Evolutionary conservation across 2,329 filamentous ascomycete species (phyloP).

Genomic region (Fusarium setosum): DNA sequence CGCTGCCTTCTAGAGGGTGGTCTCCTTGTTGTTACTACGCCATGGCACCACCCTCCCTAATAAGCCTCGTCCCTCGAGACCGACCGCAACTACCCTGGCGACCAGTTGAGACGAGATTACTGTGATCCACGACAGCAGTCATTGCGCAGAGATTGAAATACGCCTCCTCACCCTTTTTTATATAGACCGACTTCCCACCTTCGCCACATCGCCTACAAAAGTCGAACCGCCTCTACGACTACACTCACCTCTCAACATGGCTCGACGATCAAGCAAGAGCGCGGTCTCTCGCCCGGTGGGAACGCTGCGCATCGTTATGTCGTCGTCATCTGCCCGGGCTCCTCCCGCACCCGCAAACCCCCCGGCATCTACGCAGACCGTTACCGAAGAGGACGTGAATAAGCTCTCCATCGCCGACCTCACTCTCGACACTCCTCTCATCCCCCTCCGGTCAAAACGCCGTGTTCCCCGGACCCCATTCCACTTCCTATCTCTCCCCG

Average conservation of each 20-base stretch:
- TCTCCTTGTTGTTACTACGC: conserved; percentile 54
- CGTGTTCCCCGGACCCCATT: conserved; percentile 61
- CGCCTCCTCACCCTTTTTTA: conserved; percentile 1
- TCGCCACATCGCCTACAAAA: conserved; percentile 17
- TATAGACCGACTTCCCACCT: conserved; percentile 17
- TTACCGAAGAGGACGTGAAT: conserved; percentile 55
- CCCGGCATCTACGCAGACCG: conserved; percentile 46
- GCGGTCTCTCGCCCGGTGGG: conserved; percentile 25
- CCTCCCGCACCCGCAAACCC: conserved; percentile 46
- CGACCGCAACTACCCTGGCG: conserved; percentile 8
- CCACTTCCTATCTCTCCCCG: conserved; percentile 74
- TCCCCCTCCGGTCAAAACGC: conserved; percentile 46
- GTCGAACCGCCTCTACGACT: background rate
- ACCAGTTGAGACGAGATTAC: background rate
- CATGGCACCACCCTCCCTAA: conserved; percentile 69
- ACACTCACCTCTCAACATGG: conserved; percentile 27
- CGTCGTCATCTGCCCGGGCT: conserved; percentile 1
- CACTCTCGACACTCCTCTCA: conserved; percentile 53
- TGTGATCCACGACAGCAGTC: background rate
- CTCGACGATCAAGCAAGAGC: conserved; percentile 38
- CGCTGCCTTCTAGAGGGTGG: conserved; percentile 68
- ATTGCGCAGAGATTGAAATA: background rate
- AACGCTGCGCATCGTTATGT: conserved; percentile 37
- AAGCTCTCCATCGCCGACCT: conserved; percentile 56
- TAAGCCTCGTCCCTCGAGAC: conserved; percentile 48